phyloP scores from a whole-genome alignment of 495 filamentous ascomycete species.

The Neurospora sp. region DNA sequence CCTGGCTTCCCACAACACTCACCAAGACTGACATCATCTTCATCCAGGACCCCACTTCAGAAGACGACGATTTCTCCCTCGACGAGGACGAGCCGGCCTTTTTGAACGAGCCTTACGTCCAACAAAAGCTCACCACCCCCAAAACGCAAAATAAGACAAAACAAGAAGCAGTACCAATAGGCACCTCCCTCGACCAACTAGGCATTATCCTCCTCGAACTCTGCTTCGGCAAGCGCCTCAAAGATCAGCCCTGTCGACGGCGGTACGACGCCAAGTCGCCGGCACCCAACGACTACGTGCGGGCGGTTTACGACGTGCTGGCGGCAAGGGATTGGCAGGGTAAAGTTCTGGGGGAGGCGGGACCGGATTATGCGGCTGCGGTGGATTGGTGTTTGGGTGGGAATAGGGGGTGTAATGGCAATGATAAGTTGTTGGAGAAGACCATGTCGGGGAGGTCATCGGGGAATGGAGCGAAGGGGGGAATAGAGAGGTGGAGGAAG shows the following conservation, averaged over 20 bases:
- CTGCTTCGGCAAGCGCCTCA: slow-evolving; percentile 24
- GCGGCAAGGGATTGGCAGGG: background rate
- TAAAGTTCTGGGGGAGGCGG: slow-evolving; percentile 23
- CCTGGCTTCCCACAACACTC: slow-evolving; percentile 6
- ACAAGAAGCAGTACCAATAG: background rate
- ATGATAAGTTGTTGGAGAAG: background rate
- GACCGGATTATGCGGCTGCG: slow-evolving; percentile 23
- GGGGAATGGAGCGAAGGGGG: background rate
- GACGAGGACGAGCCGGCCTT: background rate
- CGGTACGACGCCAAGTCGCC: background rate
- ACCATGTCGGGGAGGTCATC: background rate
- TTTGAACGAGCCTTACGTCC: background rate
- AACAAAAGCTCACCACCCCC: background rate
- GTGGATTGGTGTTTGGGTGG: slow-evolving; percentile 27
- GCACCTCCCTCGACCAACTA: background rate
- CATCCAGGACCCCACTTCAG: background rate
- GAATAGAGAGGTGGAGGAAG: background rate
- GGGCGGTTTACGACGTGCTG: background rate
- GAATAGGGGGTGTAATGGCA: background rate
- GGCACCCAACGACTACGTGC: background rate
- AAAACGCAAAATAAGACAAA: too few relatives aligned
- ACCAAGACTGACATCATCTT: slow-evolving; percentile 6
- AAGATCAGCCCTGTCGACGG: slow-evolving; percentile 9
- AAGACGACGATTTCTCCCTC: background rate
- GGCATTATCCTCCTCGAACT: slow-evolving; percentile 30